Conservation (phyloP, 345 rosid genomes). For the Citrus sp. region DNA sequence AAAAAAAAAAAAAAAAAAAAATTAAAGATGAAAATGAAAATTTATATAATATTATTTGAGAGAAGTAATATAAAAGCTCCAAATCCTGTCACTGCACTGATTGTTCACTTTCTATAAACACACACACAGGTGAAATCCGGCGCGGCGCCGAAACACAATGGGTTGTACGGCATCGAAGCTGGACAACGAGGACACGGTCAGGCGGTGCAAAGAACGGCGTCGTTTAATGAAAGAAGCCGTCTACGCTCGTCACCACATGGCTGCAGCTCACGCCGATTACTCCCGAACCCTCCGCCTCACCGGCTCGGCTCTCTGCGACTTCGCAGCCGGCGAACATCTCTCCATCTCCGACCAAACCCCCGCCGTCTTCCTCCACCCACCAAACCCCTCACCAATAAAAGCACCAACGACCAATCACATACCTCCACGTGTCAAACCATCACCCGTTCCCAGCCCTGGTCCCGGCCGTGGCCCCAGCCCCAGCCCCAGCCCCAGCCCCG, state of each 20-base stretch:
- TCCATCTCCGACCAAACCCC: slow-evolving; percentile 84
- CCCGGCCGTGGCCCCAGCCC: slow-evolving; percentile 33
- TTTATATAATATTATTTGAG: neutral
- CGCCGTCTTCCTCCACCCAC: slow-evolving; percentile 64
- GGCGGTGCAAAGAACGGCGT: slow-evolving; percentile 95
- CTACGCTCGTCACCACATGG: slow-evolving; percentile 74
- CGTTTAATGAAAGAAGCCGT: slow-evolving; percentile 93
- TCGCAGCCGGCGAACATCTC: slow-evolving; percentile 76
- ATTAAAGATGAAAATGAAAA: neutral
- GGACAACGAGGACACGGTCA: slow-evolving; percentile 87
- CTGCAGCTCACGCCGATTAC: slow-evolving; percentile 94
- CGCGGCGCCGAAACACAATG: slow-evolving; percentile 36
- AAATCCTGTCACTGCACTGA: neutral
- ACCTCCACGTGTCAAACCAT: slow-evolving; percentile 41
- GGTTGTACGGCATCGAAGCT: slow-evolving; percentile 93
- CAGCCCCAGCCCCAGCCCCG: slow-evolving; percentile 45
- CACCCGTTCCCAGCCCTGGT: slow-evolving; percentile 46
- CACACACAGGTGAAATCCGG: neutral
- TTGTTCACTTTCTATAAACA: neutral
- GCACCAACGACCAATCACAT: slow-evolving; percentile 12
- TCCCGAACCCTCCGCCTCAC: slow-evolving; percentile 81
- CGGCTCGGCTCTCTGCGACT: slow-evolving; percentile 80
- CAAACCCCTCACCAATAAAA: slow-evolving; percentile 15
- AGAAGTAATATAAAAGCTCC: neutral
- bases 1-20: too few relatives aligned